These are phyloP conservation scores for Elsinoe perseae DNA, from an alignment of 2,329 filamentous ascomycete genomes.

Conservation along the genomic window DNA sequence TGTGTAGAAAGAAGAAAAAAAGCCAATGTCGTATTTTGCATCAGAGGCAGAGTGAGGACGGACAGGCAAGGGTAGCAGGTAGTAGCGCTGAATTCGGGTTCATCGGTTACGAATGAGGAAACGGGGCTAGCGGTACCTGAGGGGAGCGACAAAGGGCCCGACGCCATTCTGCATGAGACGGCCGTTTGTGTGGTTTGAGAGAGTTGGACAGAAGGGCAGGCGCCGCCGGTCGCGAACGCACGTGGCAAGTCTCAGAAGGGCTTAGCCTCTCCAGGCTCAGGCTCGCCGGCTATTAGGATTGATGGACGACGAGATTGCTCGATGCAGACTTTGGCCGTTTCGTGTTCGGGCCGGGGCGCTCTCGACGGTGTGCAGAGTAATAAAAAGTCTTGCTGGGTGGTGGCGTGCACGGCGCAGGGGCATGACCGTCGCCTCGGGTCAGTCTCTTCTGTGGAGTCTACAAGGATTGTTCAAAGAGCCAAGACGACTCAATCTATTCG, in stretches of 20 bases:
- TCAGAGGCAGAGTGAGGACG: not conserved
- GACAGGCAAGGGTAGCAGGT: constrained; percentile 1
- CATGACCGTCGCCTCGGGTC: constrained; percentile 8
- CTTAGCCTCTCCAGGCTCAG: too few relatives aligned
- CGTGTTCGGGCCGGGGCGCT: constrained; percentile 11
- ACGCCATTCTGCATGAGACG: constrained; percentile 6
- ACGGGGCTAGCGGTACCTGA: constrained; percentile 13
- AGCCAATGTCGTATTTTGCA: constrained; percentile 1
- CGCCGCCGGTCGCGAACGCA: not conserved
- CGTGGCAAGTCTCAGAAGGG: constrained; percentile 12
- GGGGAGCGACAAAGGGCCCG: constrained; percentile 2
- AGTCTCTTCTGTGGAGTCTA: not conserved
- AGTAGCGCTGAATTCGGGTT: constrained; percentile 5
- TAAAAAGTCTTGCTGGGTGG: not conserved
- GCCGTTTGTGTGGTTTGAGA: not conserved
- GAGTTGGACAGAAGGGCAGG: not conserved
- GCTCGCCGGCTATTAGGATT: not conserved
- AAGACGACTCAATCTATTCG: constrained; percentile 1
- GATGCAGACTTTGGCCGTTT: constrained; percentile 1
- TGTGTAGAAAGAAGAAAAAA: constrained; percentile 7
- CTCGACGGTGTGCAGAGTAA: not conserved
- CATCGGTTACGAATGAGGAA: constrained; percentile 13
- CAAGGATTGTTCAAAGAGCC: not conserved
- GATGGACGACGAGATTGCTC: not conserved
- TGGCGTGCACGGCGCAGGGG: constrained; percentile 9